Conservation (phyloP, 306 rosid species). For the Medicago ruthenica region DNA sequence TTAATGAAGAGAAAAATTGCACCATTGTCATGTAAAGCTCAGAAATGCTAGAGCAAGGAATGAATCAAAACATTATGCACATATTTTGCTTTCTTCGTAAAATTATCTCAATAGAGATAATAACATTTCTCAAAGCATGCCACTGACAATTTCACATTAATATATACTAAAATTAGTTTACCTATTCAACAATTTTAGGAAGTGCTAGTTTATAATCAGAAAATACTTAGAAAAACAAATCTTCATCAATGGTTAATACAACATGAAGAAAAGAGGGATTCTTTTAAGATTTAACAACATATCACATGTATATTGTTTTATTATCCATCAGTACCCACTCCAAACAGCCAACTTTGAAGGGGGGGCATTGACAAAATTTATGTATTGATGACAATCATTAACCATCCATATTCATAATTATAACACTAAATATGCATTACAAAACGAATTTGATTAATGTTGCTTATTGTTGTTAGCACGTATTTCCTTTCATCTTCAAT, state of each 20-base stretch:
- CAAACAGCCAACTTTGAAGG: slow-evolving; percentile 10
- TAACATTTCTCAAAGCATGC: slow-evolving; percentile 12
- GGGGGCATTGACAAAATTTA: background rate
- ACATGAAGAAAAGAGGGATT: slow-evolving; percentile 17
- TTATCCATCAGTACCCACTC: background rate
- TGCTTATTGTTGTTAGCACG: background rate
- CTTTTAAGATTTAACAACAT: slow-evolving; percentile 32
- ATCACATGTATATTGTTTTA: background rate
- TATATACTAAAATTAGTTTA: slow-evolving; percentile 14
- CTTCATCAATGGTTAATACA: slow-evolving; percentile 17
- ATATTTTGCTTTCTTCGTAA: slow-evolving; percentile 4
- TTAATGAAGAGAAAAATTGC: background rate
- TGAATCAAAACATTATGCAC: slow-evolving; percentile 16
- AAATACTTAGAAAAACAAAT: background rate
- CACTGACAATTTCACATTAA: slow-evolving; percentile 13
- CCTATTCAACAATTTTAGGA: background rate
- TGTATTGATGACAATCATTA: background rate
- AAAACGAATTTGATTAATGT: background rate
- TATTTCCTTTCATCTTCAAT: background rate
- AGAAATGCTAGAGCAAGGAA: slow-evolving; percentile 2
- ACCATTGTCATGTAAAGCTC: background rate
- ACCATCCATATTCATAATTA: background rate
- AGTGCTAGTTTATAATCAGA: slow-evolving; percentile 24
- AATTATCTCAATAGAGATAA: slow-evolving; percentile 3
- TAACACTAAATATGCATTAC: background rate